Evolutionary conservation across 2,329 filamentous ascomycete species (phyloP).

Genomic region (Aspergillus novofumigatus): DNA sequence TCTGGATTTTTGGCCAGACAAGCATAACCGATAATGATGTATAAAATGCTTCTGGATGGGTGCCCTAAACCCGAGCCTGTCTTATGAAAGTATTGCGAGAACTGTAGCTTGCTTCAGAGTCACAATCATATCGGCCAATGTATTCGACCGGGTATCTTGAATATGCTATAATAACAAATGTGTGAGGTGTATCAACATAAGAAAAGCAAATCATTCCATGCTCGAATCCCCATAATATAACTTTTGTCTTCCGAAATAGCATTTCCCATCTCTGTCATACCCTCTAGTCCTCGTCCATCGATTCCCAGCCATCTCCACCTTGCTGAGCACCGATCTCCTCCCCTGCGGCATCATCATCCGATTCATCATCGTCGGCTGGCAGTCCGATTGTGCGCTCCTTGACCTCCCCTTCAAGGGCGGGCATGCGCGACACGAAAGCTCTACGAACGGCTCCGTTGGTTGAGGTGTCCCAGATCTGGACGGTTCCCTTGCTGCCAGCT

Average conservation of each 20-base stretch:
- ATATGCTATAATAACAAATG: conserved; percentile 8
- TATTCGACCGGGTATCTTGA: conserved; percentile 15
- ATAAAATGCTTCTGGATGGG: background rate
- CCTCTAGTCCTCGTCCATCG: conserved; percentile 50
- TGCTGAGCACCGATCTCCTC: conserved; percentile 47
- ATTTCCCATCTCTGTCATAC: conserved; percentile 1
- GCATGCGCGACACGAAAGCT: conserved; percentile 72
- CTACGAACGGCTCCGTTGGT: conserved; percentile 84
- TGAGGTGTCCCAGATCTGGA: conserved; percentile 95
- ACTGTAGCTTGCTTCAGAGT: background rate
- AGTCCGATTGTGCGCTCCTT: conserved; percentile 75
- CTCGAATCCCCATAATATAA: background rate
- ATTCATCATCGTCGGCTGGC: conserved; percentile 61
- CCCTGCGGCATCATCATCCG: conserved; percentile 57
- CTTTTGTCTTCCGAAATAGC: background rate
- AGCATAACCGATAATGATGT: no score
- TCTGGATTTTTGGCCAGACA: no score
- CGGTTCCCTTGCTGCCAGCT: conserved; percentile 85
- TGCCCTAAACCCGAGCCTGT: background rate
- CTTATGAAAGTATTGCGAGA: background rate
- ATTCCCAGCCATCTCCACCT: conserved; percentile 51
- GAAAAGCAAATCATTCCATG: background rate
- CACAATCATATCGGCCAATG: background rate
- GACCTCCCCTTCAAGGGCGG: conserved; percentile 57
- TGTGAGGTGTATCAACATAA: background rate